Conservation (phyloP, 768 basidiomycete species). For the Tulasnella sp. region DNA sequence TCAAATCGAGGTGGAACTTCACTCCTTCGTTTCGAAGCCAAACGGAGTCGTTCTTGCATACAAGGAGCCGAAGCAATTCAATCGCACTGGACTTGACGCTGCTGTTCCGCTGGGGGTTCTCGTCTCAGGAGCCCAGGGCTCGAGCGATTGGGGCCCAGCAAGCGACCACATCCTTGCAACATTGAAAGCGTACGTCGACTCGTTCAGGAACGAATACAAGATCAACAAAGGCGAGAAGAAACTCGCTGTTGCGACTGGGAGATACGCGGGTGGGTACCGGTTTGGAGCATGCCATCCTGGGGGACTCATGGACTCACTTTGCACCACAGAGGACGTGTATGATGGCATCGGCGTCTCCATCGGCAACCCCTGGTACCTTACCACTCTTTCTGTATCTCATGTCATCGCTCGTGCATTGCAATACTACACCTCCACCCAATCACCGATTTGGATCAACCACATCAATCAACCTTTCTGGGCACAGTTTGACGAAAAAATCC, state of each 20-base stretch:
- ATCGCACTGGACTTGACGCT: conserved; percentile 36
- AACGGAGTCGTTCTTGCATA: conserved; percentile 18
- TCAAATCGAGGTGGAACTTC: conserved; percentile 29
- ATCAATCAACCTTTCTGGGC: conserved; percentile 20
- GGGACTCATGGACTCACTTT: not conserved
- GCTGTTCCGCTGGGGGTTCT: conserved; percentile 37
- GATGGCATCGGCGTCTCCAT: conserved; percentile 37
- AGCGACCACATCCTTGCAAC: conserved; percentile 35
- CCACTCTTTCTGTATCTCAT: conserved; percentile 28
- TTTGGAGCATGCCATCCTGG: not conserved
- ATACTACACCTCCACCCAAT: not conserved
- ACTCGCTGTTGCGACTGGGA: conserved; percentile 36
- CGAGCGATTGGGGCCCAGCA: conserved; percentile 19
- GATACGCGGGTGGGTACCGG: conserved; percentile 34
- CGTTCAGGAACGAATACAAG: conserved; percentile 37
- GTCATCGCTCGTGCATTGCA: conserved; percentile 21
- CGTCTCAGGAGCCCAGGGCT: conserved; percentile 31
- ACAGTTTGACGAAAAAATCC: conserved; percentile 19
- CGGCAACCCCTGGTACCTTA: conserved; percentile 40
- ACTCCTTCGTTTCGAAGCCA: conserved; percentile 31
- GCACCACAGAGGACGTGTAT: conserved; percentile 38
- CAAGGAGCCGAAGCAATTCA: conserved; percentile 19
- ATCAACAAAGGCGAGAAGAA: conserved; percentile 35
- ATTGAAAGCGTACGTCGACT: conserved; percentile 35
- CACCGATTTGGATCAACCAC: conserved; percentile 4